Conservation (phyloP, 140 eudicot species). For the Ambrosia hybrid region DNA sequence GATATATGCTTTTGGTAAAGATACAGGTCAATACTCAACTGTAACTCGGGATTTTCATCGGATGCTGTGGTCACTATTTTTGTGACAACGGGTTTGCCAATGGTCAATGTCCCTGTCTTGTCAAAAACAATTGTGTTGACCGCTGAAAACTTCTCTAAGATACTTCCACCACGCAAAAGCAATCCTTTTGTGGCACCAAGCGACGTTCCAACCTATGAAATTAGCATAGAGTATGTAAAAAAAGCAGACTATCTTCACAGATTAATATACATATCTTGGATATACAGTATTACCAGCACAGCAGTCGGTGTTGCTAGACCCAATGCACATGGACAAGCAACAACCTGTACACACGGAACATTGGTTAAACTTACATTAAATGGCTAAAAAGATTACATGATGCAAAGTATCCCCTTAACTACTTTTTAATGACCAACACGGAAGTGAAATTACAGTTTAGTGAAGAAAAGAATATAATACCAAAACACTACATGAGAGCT, state of each 20-base stretch:
- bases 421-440: not conserved
- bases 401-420: too few relatives aligned
- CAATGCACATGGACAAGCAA: constrained; percentile 99
- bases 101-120: constrained; percentile 94
- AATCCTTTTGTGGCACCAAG: constrained; percentile 96
- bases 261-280: constrained; percentile 10
- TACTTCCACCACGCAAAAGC: constrained; percentile 96
- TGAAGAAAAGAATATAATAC: constrained; percentile 37
- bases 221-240: not conserved
- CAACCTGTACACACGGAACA: constrained; percentile 57
- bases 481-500: constrained; percentile 99
- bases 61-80: constrained; percentile 56
- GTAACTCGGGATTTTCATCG: constrained; percentile 23
- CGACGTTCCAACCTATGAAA: constrained; percentile 90
- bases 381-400: too few relatives aligned
- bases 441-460: not conserved
- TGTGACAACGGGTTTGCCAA: constrained; percentile 90
- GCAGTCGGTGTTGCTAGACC: constrained; percentile 99
- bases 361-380: not conserved
- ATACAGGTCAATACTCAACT: constrained; percentile 31
- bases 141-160: constrained; percentile 79
- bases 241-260: not conserved
- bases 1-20: not conserved
- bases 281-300: constrained; percentile 66
- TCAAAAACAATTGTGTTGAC: constrained; percentile 93